Percentiles rank a stretch among this genome's conserved stretches.
Evolutionary conservation across 2,329 filamentous ascomycete species (phyloP).

Genomic region (Setomelanomma holmii): DNA sequence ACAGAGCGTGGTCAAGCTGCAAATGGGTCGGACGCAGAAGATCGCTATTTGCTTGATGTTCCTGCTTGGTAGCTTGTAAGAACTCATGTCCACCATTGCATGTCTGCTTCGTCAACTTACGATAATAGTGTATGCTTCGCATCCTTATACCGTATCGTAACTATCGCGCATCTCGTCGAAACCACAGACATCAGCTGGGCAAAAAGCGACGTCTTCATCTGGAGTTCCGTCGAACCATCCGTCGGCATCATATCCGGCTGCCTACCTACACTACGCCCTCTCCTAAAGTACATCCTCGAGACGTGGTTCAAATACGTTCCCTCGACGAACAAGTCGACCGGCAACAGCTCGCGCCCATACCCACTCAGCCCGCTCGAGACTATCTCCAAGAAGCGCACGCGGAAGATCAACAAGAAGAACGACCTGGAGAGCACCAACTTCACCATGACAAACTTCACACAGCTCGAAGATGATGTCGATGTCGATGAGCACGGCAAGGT

Average conservation of each 20-base stretch:
- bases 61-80: conserved; percentile 34
- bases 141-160: conserved; percentile 36
- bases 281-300: conserved; percentile 20
- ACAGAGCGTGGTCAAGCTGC: conserved; percentile 16
- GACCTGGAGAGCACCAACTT: conserved; percentile 20
- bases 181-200: conserved; percentile 34
- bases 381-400: conserved; percentile 29
- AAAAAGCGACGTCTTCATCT: conserved; percentile 38
- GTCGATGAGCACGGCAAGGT: not conserved
- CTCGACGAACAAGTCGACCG: conserved; percentile 12
- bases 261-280: conserved; percentile 30
- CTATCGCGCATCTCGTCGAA: conserved; percentile 23
- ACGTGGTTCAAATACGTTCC: conserved; percentile 17
- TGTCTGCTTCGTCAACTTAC: not conserved
- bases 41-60: conserved; percentile 32
- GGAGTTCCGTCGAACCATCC: conserved; percentile 33
- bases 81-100: not conserved
- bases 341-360: conserved; percentile 9
- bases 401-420: conserved; percentile 23
- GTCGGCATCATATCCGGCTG: conserved; percentile 37
- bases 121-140: conserved; percentile 29
- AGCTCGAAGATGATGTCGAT: conserved; percentile 7
- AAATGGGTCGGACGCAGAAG: conserved; percentile 29
- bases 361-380: conserved; percentile 25
- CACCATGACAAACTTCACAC: conserved; percentile 11